Conservation (phyloP, 2,329 filamentous ascomycete genomes). For the Endoconidiophora polonica region DNA sequence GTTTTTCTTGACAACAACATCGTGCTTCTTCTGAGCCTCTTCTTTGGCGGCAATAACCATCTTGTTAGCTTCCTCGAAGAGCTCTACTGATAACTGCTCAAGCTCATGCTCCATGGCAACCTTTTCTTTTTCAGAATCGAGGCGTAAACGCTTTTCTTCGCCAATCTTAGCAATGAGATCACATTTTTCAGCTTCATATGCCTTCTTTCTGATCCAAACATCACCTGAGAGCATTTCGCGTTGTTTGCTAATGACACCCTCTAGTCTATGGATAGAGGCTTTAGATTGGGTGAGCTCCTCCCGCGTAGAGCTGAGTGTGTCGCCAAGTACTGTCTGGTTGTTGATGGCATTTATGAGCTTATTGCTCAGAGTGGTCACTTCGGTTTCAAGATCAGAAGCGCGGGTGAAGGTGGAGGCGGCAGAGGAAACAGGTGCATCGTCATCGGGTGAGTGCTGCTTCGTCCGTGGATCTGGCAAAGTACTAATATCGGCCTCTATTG, state of each 20-base stretch:
- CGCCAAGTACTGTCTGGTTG: slow-evolving; percentile 81
- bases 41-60: slow-evolving; percentile 82
- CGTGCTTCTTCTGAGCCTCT: slow-evolving; percentile 71
- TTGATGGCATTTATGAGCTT: slow-evolving; percentile 98
- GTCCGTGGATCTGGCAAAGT: slow-evolving; percentile 50
- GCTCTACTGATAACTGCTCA: slow-evolving; percentile 71
- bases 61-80: slow-evolving; percentile 98
- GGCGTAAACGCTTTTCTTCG: slow-evolving; percentile 49
- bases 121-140: slow-evolving; percentile 59
- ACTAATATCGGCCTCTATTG: slow-evolving; percentile 45
- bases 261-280: slow-evolving; percentile 50
- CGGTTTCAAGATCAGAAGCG: slow-evolving; percentile 28
- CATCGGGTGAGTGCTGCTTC: slow-evolving; percentile 29
- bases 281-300: slow-evolving; percentile 65
- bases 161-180: slow-evolving; percentile 39
- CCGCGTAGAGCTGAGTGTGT: slow-evolving; percentile 64
- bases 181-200: slow-evolving; percentile 56
- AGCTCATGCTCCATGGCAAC: slow-evolving; percentile 83
- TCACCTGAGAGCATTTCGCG: slow-evolving; percentile 58
- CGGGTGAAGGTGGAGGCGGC: too few species aligned
- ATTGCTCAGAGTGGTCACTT: slow-evolving; percentile 80
- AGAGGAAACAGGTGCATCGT: not conserved
- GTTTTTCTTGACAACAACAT: slow-evolving; percentile 65
- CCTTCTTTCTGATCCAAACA: slow-evolving; percentile 56
- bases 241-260: slow-evolving; percentile 47